Base-by-base conservation (phyloP, 1,139 yeast species). In the Debaryomyces udenii region DNA sequence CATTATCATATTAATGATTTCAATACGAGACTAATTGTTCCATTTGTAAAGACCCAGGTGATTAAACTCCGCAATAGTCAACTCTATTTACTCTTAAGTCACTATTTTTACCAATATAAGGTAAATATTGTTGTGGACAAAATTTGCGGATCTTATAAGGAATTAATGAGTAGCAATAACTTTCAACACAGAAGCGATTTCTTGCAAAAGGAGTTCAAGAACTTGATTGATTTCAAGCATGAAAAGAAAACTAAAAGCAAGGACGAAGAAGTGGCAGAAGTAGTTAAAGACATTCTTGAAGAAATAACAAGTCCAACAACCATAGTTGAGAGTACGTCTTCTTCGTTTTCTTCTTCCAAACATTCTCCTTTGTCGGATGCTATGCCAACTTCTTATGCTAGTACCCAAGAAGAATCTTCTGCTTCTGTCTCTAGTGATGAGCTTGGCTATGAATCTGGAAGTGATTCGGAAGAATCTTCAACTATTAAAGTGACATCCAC, bases 401-500 rank as follows among this genome's bases (percentile, higher is more conserved):
- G 17, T 27, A 14, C 26, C 7, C 3, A n/a, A 1, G 24, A n/a
- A 14, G 9, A 11, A 3, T 9, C 31, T 4, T 15, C 16, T 13
- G 6, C 30, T 2, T 18, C 37, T 20, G 9, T 10, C 3, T 9
- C 15, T 3, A 20, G 13, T 3, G 38, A 11, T 27, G 22, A 15
- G 3, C 17, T 27, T 5, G 6, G 3, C n/a, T 31, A 35, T 17
- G 38, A 35, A 17, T 27, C 28, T 4, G 33, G 28, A 15, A 35
- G 44, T 31, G 51, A 47, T 11, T 51, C 48, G 15, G 56, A 50
- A 9, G 62, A 51, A 27, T 60, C 64, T 2, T 35, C 56, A 6
- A 65, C 70, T 1, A 40, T 66, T 11, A 43, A 45, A 9, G 27
- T 64, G 3, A 66, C 70, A 1, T 58, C 70, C 2, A 68, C 73